Evolutionary conservation across 495 filamentous ascomycete genomes (phyloP), one percentile per base, ranked within the genome.

Genomic region (Opeltia flavorubescens): DNA sequence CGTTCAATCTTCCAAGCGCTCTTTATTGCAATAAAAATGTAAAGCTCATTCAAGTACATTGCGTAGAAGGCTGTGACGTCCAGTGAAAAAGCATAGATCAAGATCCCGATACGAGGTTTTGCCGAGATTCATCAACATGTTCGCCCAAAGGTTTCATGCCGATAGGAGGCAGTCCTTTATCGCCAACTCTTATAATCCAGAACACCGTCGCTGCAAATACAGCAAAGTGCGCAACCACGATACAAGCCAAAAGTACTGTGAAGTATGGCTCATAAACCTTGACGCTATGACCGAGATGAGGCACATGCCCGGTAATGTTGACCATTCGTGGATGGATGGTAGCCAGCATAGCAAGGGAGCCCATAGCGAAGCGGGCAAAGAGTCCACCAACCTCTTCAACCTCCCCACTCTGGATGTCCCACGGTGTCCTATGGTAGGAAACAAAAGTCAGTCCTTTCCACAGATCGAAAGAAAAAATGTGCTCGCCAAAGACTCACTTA

Each of bases 261-360:
- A 48, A 13, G 27, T 35, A 50, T 4, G 17, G 29, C 47, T 44
- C 48, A 3, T 50, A 1, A 13, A 47, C 47, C n/a, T 31, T 17
- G 1, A 56, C 23, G 20, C 28, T 21, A 46, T 27, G 48, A 21
- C 47, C 47, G 7, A 56, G 33, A 34, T 51, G 17, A 18, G 47
- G 47, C 24, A 56, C 47, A 21, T 21, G 30, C 21, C 47, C 12
- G 12, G 26, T 1, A 15, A 35, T 13, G 11, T 46, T 12, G 17
- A 41, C 34, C 9, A 11, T 25, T n/a, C n/a, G n/a, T 6, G 18
- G 43, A 38, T 56, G 53, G 15, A 12, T 29, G 6, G 4, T 4
- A 5, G 50, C 47, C 54, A 56, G 48, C 3, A 44, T 41, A 21
- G 54, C 38, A 12, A 56, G n/a, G n/a, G 54, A 54, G 6, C 43